Base-by-base conservation (phyloP, 345 rosid genomes). In the Lumnitzera racemosa region DNA sequence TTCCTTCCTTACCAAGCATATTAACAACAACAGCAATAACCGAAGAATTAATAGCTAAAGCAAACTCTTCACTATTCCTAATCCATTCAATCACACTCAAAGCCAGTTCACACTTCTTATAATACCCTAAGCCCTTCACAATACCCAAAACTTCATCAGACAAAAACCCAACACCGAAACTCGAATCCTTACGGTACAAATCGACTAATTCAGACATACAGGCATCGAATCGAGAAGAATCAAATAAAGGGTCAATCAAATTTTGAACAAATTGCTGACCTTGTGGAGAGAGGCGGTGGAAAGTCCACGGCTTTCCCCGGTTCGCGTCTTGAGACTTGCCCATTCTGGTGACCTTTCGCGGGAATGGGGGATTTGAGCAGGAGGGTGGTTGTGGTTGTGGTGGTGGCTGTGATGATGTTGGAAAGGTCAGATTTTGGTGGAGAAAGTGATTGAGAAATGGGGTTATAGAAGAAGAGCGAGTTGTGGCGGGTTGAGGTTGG, bases 261-360 rank as follows among this genome's bases (percentile, higher is more conserved):
- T 81, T 75, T 24, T 73, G 61, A 15, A 94, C 81, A 76, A 84
- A 62, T 58, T 61, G 78, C 76, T 83, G 83, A 74, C 90, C 99
- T 64, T 52, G 74, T 29, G 72, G 54, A 60, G 97, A 94, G 54
- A 94, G 80, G 59, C 82, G 75, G 58, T 69, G 72, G 70, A 80
- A 63, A 49, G 83, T 71, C 99, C 99, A 90, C 23, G 86, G 91
- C 67, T 78, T 85, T 4, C 97, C 91, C 36, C 85, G 80, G 81
- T 89, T 84, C 7, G 74, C 64, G 80, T 87, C 96, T 27, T 72
- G 72, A 53, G 81, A 71, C 70, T 67, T 82, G 58, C 95, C 96
- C 29, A 89, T 69, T 51, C 91, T 80, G 43, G 83, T 78, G 13
- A 87, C 81, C 58, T 56, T 73, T 65, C 87, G 75, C 52, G 36